These are phyloP conservation scores for Oxyria digyna DNA, from an alignment of 148 eudicot species.

Conservation along the genomic window DNA sequence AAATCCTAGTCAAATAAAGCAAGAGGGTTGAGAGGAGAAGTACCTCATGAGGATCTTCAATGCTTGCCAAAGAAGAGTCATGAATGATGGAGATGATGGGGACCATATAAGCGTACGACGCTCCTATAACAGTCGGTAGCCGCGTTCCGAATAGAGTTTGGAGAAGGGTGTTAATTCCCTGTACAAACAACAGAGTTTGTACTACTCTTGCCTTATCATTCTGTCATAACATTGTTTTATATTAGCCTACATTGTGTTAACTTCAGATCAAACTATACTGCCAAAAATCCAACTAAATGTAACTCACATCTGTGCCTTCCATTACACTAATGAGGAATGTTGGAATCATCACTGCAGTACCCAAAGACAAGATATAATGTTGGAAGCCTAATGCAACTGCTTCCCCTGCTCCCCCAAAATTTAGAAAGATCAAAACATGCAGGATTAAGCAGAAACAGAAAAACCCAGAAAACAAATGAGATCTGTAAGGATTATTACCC, in stretches of 20 bases:
- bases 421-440: background rate
- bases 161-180: slow-evolving; percentile 77
- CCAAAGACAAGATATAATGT: slow-evolving; percentile 78
- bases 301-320: slow-evolving; percentile 84
- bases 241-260: background rate
- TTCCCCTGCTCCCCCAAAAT: slow-evolving; percentile 55
- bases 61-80: slow-evolving; percentile 45
- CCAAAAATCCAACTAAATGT: background rate
- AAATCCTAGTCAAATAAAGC: background rate
- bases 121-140: slow-evolving; percentile 83
- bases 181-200: slow-evolving; percentile 87
- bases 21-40: background rate
- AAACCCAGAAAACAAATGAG: background rate
- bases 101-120: slow-evolving; percentile 89
- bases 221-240: slow-evolving; percentile 21
- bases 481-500: slow-evolving; percentile 42
- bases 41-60: slow-evolving; percentile 58
- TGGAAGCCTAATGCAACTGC: slow-evolving; percentile 83
- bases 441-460: background rate
- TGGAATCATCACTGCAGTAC: slow-evolving; percentile 95
- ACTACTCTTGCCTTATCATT: slow-evolving; percentile 91
- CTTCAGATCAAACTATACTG: background rate
- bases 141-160: slow-evolving; percentile 91
- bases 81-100: slow-evolving; percentile 91
- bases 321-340: slow-evolving; percentile 72